Conservation (phyloP, 2,329 filamentous ascomycete species). For the Pezicula carpinea region DNA sequence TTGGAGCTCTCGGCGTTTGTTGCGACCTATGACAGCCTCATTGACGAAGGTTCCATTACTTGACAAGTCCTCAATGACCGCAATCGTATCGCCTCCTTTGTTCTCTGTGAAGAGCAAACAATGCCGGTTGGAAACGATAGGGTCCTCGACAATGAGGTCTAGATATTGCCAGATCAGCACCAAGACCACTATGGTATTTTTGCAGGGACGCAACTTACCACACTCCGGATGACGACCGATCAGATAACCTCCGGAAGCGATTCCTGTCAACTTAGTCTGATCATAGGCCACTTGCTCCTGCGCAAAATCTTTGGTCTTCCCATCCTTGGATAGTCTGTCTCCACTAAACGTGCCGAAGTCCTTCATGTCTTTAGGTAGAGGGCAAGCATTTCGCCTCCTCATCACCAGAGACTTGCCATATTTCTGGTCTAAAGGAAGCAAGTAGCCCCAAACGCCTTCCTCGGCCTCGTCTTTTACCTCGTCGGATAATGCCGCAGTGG, state of each 20-base stretch:
- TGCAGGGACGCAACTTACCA: constrained; percentile 50
- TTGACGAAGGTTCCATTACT: constrained; percentile 97
- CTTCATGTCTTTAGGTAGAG: constrained; percentile 45
- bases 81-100: constrained; percentile 54
- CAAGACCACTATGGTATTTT: background rate
- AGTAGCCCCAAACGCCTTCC: constrained; percentile 86
- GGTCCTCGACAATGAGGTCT: constrained; percentile 72
- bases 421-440: constrained; percentile 73
- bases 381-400: constrained; percentile 68
- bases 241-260: constrained; percentile 77
- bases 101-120: constrained; percentile 63
- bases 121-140: constrained; percentile 83
- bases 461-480: constrained; percentile 79
- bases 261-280: constrained; percentile 53
- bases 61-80: constrained; percentile 87
- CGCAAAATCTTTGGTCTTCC: constrained; percentile 41
- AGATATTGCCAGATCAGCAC: constrained; percentile 1
- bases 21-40: constrained; percentile 83
- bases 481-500: constrained; percentile 66
- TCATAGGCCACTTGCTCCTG: constrained; percentile 59
- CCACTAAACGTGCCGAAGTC: constrained; percentile 33
- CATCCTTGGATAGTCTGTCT: constrained; percentile 34
- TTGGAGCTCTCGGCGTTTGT: constrained; percentile 81
- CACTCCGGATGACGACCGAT: constrained; percentile 93
- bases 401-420: constrained; percentile 69